Base-by-base conservation (phyloP, 495 filamentous ascomycete genomes). In the Penicillium longicatenatum region DNA sequence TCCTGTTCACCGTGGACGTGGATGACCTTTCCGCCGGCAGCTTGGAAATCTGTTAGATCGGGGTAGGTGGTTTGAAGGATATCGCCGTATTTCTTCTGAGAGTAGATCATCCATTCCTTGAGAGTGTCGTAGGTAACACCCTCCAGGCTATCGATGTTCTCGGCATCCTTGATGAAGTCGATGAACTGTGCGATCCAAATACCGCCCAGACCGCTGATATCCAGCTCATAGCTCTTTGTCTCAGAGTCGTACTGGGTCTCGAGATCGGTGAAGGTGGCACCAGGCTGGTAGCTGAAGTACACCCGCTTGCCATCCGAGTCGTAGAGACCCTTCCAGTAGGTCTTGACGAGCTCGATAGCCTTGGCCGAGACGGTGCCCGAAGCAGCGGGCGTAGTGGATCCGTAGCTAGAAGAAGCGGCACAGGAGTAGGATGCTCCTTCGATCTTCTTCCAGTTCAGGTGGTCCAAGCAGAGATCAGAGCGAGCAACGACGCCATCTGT, bases 1-100 rank as follows among this genome's bases (percentile, higher is more conserved):
- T 83, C 82, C 3, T 76, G 68, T 62, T 83, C 80, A 30, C 82
- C 81, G 55, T 85, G 81, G 55, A 71, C 75, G 52, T 77, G 78
- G 6, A 83, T 51, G 30, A 85, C 57, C 61, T 84, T 84, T 12
- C 79, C 79, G 21, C 82, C 82, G 3, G 71, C 65, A 0, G 64
- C 29, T 29, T 78, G 67, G 59, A 78, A 83, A 2, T 64, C 57
- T 0, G 63, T 71, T 0, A 84, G 67, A 50, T 83, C 80, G 10
- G 80, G 79, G 72, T 71, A 79, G 9, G 64, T 70, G 8, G 67
- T 72, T 35, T 70, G 68, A 6, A 72, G 62, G 2, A 53, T 55
- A 17, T 59, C 57, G 11, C 26, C 52, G 47, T 67, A 60, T 30
- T 61, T 54, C 20, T 50, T 19, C 63, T 55, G 46, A 12, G 59